These are phyloP conservation scores for Cyphellophora attinorum DNA, from an alignment of 2,329 filamentous ascomycete genomes.

Conservation along the genomic window DNA sequence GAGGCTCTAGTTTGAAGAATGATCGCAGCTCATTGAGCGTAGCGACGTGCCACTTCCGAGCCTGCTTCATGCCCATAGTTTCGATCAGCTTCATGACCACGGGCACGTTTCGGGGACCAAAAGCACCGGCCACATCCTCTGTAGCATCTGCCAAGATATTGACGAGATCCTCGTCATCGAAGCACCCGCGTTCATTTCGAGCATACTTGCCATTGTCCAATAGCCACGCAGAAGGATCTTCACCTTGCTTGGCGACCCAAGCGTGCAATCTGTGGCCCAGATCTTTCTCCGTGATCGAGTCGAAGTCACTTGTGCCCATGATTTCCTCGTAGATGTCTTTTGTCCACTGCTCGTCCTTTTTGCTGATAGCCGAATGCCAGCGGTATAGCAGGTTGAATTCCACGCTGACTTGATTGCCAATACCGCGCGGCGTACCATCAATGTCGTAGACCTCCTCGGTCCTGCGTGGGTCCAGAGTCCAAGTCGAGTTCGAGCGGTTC, in stretches of 20 bases:
- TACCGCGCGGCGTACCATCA: conserved; percentile 55
- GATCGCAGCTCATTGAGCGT: conserved; percentile 48
- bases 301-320: conserved; percentile 44
- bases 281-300: conserved; percentile 48
- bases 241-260: conserved; percentile 51
- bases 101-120: conserved; percentile 64
- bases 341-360: conserved; percentile 72
- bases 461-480: conserved; percentile 21
- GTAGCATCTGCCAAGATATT: conserved; percentile 58
- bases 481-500: conserved; percentile 17
- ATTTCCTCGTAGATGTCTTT: conserved; percentile 56
- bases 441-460: conserved; percentile 19
- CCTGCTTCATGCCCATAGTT: conserved; percentile 68
- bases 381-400: conserved; percentile 86
- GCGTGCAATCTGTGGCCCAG: conserved; percentile 54
- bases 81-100: conserved; percentile 64
- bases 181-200: conserved; percentile 48
- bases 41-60: conserved; percentile 53
- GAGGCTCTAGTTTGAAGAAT: conserved; percentile 51
- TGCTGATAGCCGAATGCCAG: conserved; percentile 72
- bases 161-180: conserved; percentile 67
- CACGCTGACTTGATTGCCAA: conserved; percentile 73
- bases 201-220: conserved; percentile 60
- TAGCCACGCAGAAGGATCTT: conserved; percentile 58
- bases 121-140: conserved; percentile 59